A percentile compares a stretch with the other conserved stretches of the same genome.
Evolutionary conservation across 1,284 basidiomycete genomes (phyloP).

Genomic region (Mrakiaceae sp.): DNA sequence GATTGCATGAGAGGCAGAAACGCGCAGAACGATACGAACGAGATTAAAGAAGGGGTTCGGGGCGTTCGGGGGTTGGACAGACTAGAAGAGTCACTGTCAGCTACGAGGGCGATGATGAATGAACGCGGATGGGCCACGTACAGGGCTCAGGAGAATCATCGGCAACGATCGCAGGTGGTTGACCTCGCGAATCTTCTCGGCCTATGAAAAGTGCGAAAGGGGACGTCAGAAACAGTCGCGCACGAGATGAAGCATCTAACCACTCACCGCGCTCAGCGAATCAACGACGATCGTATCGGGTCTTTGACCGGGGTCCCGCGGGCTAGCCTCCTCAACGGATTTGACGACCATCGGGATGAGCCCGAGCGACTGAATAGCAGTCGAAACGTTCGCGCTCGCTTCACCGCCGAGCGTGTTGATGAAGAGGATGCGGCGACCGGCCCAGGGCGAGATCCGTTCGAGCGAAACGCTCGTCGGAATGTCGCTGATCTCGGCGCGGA

Average conservation of each 20-base stretch:
- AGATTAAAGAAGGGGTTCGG: slow-evolving; percentile 32
- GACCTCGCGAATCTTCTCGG: slow-evolving; percentile 58
- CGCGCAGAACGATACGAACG: not conserved
- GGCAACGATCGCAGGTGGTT: slow-evolving; percentile 96
- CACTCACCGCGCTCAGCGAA: slow-evolving; percentile 65
- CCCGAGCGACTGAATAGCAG: slow-evolving; percentile 69
- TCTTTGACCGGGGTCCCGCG: too few species aligned
- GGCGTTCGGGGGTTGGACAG: slow-evolving; percentile 24
- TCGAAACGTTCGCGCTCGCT: slow-evolving; percentile 49
- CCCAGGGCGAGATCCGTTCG: slow-evolving; percentile 65
- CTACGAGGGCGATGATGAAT: slow-evolving; percentile 29
- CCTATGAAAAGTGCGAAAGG: not conserved
- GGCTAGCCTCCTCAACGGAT: slow-evolving; percentile 56
- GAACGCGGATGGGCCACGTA: slow-evolving; percentile 24
- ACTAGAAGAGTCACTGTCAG: slow-evolving; percentile 18
- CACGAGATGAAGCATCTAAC: slow-evolving; percentile 26
- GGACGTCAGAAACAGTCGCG: not conserved
- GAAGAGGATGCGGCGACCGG: slow-evolving; percentile 63
- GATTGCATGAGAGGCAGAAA: too few species aligned
- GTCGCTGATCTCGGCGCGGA: slow-evolving; percentile 45
- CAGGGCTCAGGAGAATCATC: slow-evolving; percentile 55
- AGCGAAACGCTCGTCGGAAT: slow-evolving; percentile 51
- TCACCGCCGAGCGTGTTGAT: slow-evolving; percentile 71
- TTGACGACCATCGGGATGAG: slow-evolving; percentile 68
- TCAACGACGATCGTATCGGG: slow-evolving; percentile 89